phyloP scores from a whole-genome alignment of 352 stramenopile species.

The Pythium angustatum region DNA sequence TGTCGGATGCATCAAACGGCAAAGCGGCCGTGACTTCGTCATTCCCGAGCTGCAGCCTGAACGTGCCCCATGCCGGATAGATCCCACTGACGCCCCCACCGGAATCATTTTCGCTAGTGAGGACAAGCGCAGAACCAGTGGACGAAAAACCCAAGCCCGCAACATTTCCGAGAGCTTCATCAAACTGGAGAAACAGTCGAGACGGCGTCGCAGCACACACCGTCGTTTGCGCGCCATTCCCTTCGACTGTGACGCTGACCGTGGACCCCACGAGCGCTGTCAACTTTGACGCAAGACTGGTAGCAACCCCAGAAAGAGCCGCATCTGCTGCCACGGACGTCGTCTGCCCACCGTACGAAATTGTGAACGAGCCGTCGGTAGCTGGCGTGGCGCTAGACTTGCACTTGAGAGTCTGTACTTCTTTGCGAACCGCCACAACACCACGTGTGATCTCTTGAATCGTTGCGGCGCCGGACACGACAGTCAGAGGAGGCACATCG shows the following conservation, averaged over 20 bases:
- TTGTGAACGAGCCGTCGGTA: conserved; percentile 47
- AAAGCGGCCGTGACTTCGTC: conserved; percentile 53
- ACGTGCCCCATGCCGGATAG: conserved; percentile 87
- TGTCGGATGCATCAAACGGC: conserved; percentile 61
- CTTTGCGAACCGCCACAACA: conserved; percentile 50
- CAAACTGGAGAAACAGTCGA: conserved; percentile 83
- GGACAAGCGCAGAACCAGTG: conserved; percentile 32
- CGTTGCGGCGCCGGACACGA: conserved; percentile 30
- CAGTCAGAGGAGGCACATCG: conserved; percentile 43
- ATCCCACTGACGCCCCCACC: conserved; percentile 71
- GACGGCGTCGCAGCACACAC: conserved; percentile 47
- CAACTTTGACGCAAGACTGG: conserved; percentile 36
- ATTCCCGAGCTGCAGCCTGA: conserved; percentile 56
- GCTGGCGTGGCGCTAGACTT: conserved; percentile 38
- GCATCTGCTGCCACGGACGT: conserved; percentile 46
- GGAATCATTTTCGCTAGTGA: conserved; percentile 46
- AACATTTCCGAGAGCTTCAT: conserved; percentile 56
- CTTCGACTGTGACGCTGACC: conserved; percentile 45
- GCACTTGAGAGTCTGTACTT: conserved; percentile 84
- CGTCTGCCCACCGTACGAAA: conserved; percentile 50
- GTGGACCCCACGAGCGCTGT: conserved; percentile 35
- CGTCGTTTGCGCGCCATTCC: conserved; percentile 37
- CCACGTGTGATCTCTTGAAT: conserved; percentile 40
- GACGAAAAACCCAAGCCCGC: conserved; percentile 45
- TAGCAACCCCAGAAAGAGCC: conserved; percentile 34